Evolutionary conservation across 2,329 filamentous ascomycete genomes (phyloP).

Genomic region (Sclerotiophoma versabilis): DNA sequence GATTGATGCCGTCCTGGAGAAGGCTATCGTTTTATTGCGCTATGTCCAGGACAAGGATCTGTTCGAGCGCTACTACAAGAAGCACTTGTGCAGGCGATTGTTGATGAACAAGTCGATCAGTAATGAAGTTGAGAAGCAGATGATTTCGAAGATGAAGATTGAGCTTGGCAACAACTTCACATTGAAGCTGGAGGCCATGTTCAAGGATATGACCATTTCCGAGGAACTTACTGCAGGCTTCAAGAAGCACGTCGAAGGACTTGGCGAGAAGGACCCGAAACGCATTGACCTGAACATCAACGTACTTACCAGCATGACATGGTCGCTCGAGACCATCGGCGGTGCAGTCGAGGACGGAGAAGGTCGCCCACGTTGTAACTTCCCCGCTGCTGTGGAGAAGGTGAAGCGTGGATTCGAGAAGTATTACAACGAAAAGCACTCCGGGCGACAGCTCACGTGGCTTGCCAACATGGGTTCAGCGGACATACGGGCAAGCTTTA

Average conservation of each 20-base stretch:
- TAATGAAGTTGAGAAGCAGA: slow-evolving; percentile 90
- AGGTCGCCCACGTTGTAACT: slow-evolving; percentile 66
- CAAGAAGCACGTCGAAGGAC: slow-evolving; percentile 70
- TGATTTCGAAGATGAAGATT: slow-evolving; percentile 96
- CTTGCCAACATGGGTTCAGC: slow-evolving; percentile 77
- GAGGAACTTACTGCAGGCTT: slow-evolving; percentile 82
- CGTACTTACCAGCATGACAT: slow-evolving; percentile 91
- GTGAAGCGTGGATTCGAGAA: slow-evolving; percentile 86
- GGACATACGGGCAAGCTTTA: slow-evolving; percentile 82
- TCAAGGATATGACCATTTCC: slow-evolving; percentile 92
- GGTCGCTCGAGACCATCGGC: slow-evolving; percentile 88
- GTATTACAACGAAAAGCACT: slow-evolving; percentile 87
- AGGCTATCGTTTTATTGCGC: slow-evolving; percentile 84
- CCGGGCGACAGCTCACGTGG: slow-evolving; percentile 89
- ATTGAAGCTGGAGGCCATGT: slow-evolving; percentile 93
- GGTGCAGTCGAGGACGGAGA: slow-evolving; percentile 61
- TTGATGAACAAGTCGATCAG: slow-evolving; percentile 89
- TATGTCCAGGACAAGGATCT: slow-evolving; percentile 92
- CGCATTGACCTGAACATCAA: slow-evolving; percentile 82
- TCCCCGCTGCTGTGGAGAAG: slow-evolving; percentile 74
- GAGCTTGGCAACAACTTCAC: slow-evolving; percentile 96
- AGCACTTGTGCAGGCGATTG: slow-evolving; percentile 86
- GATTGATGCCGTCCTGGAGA: slow-evolving; percentile 83
- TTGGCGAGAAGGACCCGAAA: slow-evolving; percentile 63
- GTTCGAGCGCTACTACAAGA: slow-evolving; percentile 98